phyloP scores from a whole-genome alignment of 352 stramenopile genomes.

The Pythium grandisporangium region DNA sequence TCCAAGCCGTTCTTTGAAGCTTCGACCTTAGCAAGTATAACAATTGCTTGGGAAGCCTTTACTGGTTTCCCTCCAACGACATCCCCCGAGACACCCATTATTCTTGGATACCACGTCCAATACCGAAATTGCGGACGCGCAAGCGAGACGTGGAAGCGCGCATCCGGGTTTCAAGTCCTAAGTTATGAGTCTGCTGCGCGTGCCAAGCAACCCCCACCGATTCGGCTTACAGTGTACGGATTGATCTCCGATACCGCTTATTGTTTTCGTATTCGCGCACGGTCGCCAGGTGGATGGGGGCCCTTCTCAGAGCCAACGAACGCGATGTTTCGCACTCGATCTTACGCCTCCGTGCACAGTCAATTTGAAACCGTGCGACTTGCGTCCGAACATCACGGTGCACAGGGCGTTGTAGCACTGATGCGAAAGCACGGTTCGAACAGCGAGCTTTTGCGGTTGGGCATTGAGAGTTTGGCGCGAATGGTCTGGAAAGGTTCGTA shows the following conservation, averaged over 20 bases:
- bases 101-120: constrained; percentile 63
- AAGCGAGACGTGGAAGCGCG: constrained; percentile 39
- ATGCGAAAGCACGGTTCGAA: constrained; percentile 32
- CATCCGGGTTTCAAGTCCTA: constrained; percentile 39
- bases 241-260: constrained; percentile 34
- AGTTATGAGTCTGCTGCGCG: constrained; percentile 35
- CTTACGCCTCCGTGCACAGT: constrained; percentile 17
- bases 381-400: constrained; percentile 8
- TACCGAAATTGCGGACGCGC: constrained; percentile 34
- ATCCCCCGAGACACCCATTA: constrained; percentile 20
- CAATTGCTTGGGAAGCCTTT: constrained; percentile 21
- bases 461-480: constrained; percentile 29
- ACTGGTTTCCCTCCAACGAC: constrained; percentile 1
- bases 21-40: constrained; percentile 39
- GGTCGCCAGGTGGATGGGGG: constrained; percentile 51
- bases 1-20: constrained; percentile 17
- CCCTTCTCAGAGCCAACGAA: constrained; percentile 31
- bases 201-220: constrained; percentile 15
- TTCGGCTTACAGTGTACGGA: constrained; percentile 21
- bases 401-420: constrained; percentile 16
- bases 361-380: constrained; percentile 22
- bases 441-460: constrained; percentile 25
- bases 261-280: constrained; percentile 49
- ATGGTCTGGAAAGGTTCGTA: constrained; percentile 28
- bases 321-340: constrained; percentile 26